These are phyloP conservation scores for Aureobasidium sp. DNA, from an alignment of 2,329 filamentous ascomycete genomes.

Conservation along the genomic window DNA sequence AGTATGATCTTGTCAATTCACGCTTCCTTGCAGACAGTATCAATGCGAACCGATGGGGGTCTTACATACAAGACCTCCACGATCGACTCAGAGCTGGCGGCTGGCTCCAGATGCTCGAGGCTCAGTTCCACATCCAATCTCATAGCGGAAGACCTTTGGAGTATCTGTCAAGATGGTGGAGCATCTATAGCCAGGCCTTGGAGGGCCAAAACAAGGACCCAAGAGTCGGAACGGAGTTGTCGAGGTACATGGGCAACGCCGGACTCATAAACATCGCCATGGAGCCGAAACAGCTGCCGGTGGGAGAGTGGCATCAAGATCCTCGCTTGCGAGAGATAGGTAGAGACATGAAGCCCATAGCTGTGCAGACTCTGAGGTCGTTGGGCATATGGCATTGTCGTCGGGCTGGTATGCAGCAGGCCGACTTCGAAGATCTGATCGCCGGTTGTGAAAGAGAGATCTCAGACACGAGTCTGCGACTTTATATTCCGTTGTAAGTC, in stretches of 20 bases:
- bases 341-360: conserved; percentile 8
- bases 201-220: conserved; percentile 16
- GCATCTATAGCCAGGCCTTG: conserved; percentile 31
- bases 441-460: conserved; percentile 14
- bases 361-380: conserved; percentile 12
- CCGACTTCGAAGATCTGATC: conserved; percentile 14
- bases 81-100: conserved; percentile 66
- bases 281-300: background rate
- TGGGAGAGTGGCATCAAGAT: conserved; percentile 16
- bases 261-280: conserved; percentile 8
- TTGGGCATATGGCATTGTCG: conserved; percentile 18
- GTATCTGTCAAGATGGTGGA: conserved; percentile 32
- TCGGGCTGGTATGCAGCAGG: conserved; percentile 7
- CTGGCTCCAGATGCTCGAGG: conserved; percentile 84
- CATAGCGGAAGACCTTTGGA: conserved; percentile 71
- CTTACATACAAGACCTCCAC: conserved; percentile 70
- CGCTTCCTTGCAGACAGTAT: conserved; percentile 66
- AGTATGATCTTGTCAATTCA: conserved; percentile 80
- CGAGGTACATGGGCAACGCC: conserved; percentile 11
- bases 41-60: conserved; percentile 62
- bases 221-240: conserved; percentile 14
- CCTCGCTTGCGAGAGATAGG: background rate
- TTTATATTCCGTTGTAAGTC: conserved; percentile 18
- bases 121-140: conserved; percentile 79
- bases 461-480: conserved; percentile 4